Evolutionary conservation across 768 basidiomycete genomes (phyloP).

Genomic region (Pisolithus microcarpus): DNA sequence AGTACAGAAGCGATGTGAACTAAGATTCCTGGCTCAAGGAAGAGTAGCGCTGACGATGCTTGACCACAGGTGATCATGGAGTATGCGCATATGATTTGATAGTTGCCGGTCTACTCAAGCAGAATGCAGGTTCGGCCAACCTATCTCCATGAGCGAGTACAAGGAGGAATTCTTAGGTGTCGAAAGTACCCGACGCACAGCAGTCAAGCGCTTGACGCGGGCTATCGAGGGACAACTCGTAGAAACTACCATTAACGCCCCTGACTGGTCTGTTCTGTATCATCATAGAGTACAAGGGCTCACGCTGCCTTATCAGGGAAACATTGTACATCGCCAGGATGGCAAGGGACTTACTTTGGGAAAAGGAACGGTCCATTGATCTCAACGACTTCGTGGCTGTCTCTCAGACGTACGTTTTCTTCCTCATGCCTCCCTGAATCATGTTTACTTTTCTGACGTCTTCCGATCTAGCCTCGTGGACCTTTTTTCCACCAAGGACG

Average conservation of each 20-base stretch:
- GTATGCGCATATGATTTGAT: constrained; percentile 33
- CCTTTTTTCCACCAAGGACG: constrained; percentile 67
- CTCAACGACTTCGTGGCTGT: constrained; percentile 77
- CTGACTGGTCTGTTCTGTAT: constrained; percentile 71
- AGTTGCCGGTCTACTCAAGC: constrained; percentile 8
- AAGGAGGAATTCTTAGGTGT: constrained; percentile 64
- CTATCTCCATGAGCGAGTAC: constrained; percentile 71
- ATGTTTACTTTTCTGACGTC: constrained; percentile 19
- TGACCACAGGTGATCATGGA: constrained; percentile 58
- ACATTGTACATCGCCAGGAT: constrained; percentile 85
- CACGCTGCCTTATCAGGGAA: constrained; percentile 52
- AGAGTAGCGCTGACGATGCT: neutral
- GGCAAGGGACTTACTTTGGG: constrained; percentile 93
- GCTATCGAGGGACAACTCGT: constrained; percentile 64
- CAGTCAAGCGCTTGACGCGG: constrained; percentile 82
- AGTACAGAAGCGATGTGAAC: constrained; percentile 85
- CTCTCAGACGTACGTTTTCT: constrained; percentile 77
- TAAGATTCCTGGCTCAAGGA: constrained; percentile 16
- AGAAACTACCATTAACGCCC: constrained; percentile 80
- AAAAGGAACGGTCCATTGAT: constrained; percentile 64
- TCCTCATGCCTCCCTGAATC: constrained; percentile 4
- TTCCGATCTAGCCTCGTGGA: constrained; percentile 65
- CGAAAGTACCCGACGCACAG: constrained; percentile 64
- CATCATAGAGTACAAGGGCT: constrained; percentile 7
- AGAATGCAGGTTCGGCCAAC: constrained; percentile 63